Evolutionary conservation across 2,329 filamentous ascomycete genomes (phyloP).

Genomic region (Penicillium sp.): DNA sequence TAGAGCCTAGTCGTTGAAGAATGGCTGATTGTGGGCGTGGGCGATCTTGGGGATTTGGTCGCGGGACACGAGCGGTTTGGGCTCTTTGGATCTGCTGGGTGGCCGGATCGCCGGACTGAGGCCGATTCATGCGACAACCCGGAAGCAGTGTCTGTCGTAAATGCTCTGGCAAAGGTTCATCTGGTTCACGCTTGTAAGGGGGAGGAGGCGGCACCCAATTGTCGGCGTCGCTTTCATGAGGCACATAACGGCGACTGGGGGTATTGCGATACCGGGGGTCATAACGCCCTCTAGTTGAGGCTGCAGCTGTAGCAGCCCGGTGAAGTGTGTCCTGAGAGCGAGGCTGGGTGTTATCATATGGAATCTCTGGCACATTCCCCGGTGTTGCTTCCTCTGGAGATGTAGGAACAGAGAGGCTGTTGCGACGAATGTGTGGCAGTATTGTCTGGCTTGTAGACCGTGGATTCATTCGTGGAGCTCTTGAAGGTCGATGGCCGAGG

Average conservation of each 20-base stretch:
- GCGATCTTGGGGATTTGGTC: slow-evolving; percentile 22
- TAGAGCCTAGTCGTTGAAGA: slow-evolving; percentile 33
- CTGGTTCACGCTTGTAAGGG: slow-evolving; percentile 61
- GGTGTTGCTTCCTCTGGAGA: slow-evolving; percentile 26
- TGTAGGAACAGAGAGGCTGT: slow-evolving; percentile 32
- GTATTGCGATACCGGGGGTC: slow-evolving; percentile 52
- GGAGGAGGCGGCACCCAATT: slow-evolving; percentile 88
- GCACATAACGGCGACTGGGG: slow-evolving; percentile 61
- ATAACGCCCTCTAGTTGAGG: slow-evolving; percentile 70
- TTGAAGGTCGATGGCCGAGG: slow-evolving; percentile 24
- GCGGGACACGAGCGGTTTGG: slow-evolving; percentile 32
- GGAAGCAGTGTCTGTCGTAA: slow-evolving; percentile 40
- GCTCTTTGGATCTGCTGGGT: slow-evolving; percentile 24
- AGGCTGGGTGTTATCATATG: slow-evolving; percentile 73
- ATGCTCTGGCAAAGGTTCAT: slow-evolving; percentile 43
- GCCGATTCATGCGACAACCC: slow-evolving; percentile 24
- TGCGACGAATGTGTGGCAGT: slow-evolving; percentile 24
- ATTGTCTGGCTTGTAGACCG: slow-evolving; percentile 27
- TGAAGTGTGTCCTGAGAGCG: slow-evolving; percentile 72
- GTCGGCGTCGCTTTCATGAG: slow-evolving; percentile 85
- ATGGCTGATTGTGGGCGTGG: slow-evolving; percentile 31
- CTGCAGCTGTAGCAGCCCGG: slow-evolving; percentile 74
- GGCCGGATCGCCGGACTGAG: not conserved
- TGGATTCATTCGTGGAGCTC: slow-evolving; percentile 27
- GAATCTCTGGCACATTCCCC: slow-evolving; percentile 62